phyloP scores from a whole-genome alignment of 495 filamentous ascomycete genomes.

The Aspergillus haitiensis region DNA sequence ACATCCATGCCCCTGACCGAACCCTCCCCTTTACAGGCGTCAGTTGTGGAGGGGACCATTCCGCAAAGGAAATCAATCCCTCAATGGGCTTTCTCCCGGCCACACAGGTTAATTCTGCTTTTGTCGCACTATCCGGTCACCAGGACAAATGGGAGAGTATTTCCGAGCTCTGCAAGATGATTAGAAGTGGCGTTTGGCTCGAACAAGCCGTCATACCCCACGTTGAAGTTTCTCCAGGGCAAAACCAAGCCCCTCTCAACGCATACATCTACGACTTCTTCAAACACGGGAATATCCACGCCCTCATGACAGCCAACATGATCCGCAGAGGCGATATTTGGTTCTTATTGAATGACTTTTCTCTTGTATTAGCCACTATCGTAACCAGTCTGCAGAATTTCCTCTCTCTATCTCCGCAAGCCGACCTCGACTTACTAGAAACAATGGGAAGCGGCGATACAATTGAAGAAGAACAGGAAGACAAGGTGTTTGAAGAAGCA shows the following conservation, averaged over 20 bases:
- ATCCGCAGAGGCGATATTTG: constrained; percentile 65
- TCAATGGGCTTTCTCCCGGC: constrained; percentile 18
- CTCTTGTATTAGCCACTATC: constrained; percentile 66
- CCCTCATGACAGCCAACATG: constrained; percentile 57
- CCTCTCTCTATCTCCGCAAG: constrained; percentile 17
- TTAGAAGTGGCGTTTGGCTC: constrained; percentile 66
- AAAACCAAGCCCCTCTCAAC: constrained; percentile 55
- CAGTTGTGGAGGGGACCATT: constrained; percentile 37
- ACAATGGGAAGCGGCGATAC: constrained; percentile 22
- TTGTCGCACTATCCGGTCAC: constrained; percentile 69
- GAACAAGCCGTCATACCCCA: constrained; percentile 71
- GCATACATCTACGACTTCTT: constrained; percentile 76
- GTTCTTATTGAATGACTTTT: constrained; percentile 70
- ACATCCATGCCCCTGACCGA: constrained; percentile 52
- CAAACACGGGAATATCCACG: constrained; percentile 61
- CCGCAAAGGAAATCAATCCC: constrained; percentile 17
- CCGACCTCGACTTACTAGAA: constrained; percentile 23
- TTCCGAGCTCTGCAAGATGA: constrained; percentile 60
- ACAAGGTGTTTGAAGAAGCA: background rate
- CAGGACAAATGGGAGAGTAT: constrained; percentile 61
- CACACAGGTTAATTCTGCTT: constrained; percentile 58
- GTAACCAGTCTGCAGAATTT: constrained; percentile 31
- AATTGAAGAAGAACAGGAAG: constrained; percentile 18
- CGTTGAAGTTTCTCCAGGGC: constrained; percentile 55
- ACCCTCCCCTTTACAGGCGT: constrained; percentile 59